phyloP scores from a whole-genome alignment of 768 basidiomycete species.

The Termitomyces sp. region DNA sequence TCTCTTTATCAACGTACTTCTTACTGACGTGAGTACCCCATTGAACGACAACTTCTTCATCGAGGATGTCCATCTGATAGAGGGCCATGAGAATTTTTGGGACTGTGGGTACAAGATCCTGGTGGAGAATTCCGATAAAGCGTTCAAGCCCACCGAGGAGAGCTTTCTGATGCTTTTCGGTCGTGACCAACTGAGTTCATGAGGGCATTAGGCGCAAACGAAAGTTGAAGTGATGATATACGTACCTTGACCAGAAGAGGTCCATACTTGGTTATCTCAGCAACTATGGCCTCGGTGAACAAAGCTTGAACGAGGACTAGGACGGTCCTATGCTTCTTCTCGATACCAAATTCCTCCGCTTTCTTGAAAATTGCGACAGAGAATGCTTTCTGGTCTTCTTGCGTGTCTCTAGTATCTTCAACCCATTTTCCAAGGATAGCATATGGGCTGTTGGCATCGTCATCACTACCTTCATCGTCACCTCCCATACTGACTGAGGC shows the following conservation, averaged over 20 bases:
- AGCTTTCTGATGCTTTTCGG: constrained; percentile 95
- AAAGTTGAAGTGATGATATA: background rate
- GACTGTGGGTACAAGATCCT: constrained; percentile 65
- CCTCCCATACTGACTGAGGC: constrained; percentile 49
- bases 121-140: constrained; percentile 68
- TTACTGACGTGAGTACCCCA: constrained; percentile 97
- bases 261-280: constrained; percentile 62
- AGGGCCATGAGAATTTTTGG: constrained; percentile 93
- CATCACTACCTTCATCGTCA: constrained; percentile 88
- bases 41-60: constrained; percentile 84
- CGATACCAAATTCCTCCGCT: constrained; percentile 86
- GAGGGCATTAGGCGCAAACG: constrained; percentile 5
- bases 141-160: constrained; percentile 93
- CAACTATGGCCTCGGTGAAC: constrained; percentile 70
- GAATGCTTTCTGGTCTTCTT: constrained; percentile 44
- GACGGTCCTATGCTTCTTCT: constrained; percentile 91
- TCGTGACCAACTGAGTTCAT: constrained; percentile 66
- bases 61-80: constrained; percentile 89
- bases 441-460: constrained; percentile 85
- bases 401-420: constrained; percentile 58
- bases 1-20: constrained; percentile 95
- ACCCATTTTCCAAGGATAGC: constrained; percentile 81
- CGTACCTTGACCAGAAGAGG: constrained; percentile 75
- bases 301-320: constrained; percentile 80
- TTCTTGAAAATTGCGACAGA: constrained; percentile 80